Evolutionary conservation across 2,329 filamentous ascomycete species (phyloP).

Genomic region (Trichoderma atrobrunneum): DNA sequence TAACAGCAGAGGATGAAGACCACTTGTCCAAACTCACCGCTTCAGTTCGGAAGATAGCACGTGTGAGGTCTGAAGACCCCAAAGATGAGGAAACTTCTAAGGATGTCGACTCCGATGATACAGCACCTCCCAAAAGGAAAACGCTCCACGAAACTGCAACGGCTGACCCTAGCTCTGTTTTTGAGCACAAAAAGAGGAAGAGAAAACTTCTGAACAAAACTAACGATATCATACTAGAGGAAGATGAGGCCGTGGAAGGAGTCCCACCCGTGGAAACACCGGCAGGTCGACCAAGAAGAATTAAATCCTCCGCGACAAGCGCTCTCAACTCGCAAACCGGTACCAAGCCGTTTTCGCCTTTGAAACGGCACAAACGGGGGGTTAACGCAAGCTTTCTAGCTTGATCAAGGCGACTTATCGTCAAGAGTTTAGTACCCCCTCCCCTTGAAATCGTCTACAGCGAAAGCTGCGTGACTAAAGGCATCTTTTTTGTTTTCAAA

Average conservation of each 20-base stretch:
- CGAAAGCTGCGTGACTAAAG: background rate
- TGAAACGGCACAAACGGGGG: slow-evolving; percentile 67
- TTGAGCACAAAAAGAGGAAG: slow-evolving; percentile 11
- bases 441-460: background rate
- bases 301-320: slow-evolving; percentile 38
- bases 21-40: background rate
- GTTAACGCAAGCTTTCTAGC: slow-evolving; percentile 56
- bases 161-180: background rate
- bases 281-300: slow-evolving; percentile 17
- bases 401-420: background rate
- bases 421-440: background rate
- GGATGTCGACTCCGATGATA: slow-evolving; percentile 11
- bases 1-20: background rate
- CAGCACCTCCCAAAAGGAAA: slow-evolving; percentile 16
- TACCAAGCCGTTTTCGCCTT: slow-evolving; percentile 61
- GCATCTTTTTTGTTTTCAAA: background rate
- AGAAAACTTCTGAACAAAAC: slow-evolving; percentile 10
- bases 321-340: slow-evolving; percentile 47
- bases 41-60: background rate
- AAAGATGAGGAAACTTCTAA: background rate
- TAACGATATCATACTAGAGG: background rate
- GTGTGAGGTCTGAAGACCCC: background rate
- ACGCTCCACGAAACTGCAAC: background rate
- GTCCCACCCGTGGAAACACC: background rate
- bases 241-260: background rate